Percentiles rank a stretch among this genome's conserved stretches.
Conservation (phyloP, 2,329 filamentous ascomycete species). For the Ustilaginoidea virens region DNA sequence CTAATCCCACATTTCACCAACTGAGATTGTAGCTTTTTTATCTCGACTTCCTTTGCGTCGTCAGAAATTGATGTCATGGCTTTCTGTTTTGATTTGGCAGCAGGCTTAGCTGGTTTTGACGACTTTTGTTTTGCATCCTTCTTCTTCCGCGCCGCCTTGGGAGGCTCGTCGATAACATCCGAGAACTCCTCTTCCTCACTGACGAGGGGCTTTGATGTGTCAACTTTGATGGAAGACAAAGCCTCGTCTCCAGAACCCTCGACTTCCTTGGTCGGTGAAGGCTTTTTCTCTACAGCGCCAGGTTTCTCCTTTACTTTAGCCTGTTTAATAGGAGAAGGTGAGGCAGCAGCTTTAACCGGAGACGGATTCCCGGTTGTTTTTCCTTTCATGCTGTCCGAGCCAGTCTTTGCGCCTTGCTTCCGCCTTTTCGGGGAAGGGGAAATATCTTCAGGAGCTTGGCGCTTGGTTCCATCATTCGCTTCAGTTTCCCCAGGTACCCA, state of each 20-base stretch:
- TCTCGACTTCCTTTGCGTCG: slow-evolving; percentile 57
- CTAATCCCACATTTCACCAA: slow-evolving; percentile 81
- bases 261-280: slow-evolving; percentile 4
- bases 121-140: slow-evolving; percentile 20
- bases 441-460: slow-evolving; percentile 16
- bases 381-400: slow-evolving; percentile 6
- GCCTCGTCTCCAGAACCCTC: slow-evolving; percentile 9
- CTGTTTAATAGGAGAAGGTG: too few species aligned
- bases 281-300: slow-evolving; percentile 6
- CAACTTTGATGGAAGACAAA: slow-evolving; percentile 7
- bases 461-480: slow-evolving; percentile 17
- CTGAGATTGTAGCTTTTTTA: slow-evolving; percentile 78
- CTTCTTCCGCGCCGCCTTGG: slow-evolving; percentile 42
- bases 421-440: slow-evolving; percentile 12
- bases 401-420: slow-evolving; percentile 12
- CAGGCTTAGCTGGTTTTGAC: slow-evolving; percentile 14
- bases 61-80: slow-evolving; percentile 13
- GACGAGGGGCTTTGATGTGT: slow-evolving; percentile 9
- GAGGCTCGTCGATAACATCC: slow-evolving; percentile 57
- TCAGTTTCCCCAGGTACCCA: slow-evolving; percentile 15
- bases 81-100: slow-evolving; percentile 12
- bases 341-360: neutral
- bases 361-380: neutral
- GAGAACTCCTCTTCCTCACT: slow-evolving; percentile 24
- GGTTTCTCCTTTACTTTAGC: slow-evolving; percentile 3